Percentiles rank a stretch among this genome's conserved stretches.
Evolutionary conservation across 306 rosid genomes (phyloP).

Genomic region (Dalbergia oliveri): DNA sequence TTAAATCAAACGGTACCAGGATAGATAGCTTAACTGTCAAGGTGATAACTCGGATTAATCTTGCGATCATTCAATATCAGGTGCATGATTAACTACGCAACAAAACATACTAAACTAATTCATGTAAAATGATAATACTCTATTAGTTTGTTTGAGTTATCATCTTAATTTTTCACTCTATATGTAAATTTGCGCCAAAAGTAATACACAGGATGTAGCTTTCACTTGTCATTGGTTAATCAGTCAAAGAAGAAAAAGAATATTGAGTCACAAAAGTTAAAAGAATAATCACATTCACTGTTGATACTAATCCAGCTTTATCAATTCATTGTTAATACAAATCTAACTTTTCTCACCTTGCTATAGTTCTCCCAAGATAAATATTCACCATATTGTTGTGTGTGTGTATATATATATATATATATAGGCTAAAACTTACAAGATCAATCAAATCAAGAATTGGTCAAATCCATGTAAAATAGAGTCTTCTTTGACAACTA

Average conservation of each 20-base stretch:
- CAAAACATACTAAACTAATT: neutral
- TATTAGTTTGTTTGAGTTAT: neutral
- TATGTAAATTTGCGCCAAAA: neutral
- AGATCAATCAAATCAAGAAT: neutral
- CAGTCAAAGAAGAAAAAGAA: neutral
- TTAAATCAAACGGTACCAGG: neutral
- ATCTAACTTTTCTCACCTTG: slow-evolving; percentile 6
- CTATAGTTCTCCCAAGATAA: neutral
- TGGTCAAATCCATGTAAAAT: neutral
- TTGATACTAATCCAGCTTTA: neutral
- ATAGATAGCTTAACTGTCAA: neutral
- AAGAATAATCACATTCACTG: neutral
- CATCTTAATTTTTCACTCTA: neutral
- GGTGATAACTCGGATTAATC: neutral
- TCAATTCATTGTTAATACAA: too few relatives aligned
- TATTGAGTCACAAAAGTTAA: neutral
- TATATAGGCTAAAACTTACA: neutral
- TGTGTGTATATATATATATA: neutral
- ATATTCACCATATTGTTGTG: neutral
- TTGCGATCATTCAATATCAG: neutral
- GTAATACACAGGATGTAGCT: neutral
- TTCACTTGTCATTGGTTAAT: neutral
- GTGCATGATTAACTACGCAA: neutral
- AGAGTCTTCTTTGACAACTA: neutral
- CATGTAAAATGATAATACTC: neutral